Conservation (phyloP, 768 basidiomycete species). For the Leccinum uliginosum region DNA sequence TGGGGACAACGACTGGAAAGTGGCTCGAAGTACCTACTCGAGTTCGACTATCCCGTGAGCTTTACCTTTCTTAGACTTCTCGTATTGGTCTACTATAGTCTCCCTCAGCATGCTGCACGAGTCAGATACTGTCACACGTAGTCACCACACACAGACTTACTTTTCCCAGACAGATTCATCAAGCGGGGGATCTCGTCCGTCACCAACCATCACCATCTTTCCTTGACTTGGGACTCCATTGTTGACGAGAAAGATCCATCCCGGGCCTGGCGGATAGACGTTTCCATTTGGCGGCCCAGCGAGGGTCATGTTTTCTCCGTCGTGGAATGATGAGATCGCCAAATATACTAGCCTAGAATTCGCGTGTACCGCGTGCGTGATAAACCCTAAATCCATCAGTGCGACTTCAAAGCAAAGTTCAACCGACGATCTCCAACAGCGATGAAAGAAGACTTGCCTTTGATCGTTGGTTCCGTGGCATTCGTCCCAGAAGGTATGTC, state of each 20-base stretch:
- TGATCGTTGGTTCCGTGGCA: conserved; percentile 38
- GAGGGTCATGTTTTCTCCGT: conserved; percentile 47
- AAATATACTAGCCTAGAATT: conserved; percentile 77
- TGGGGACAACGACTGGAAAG: not conserved
- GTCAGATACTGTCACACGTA: not conserved
- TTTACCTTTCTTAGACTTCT: conserved; percentile 32
- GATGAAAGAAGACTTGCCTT: conserved; percentile 37
- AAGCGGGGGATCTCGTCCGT: conserved; percentile 56
- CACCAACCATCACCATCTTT: conserved; percentile 62
- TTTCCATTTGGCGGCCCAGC: conserved; percentile 57
- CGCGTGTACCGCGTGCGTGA: conserved; percentile 73
- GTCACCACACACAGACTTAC: conserved; percentile 36
- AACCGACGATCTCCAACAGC: not conserved
- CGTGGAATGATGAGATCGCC: conserved; percentile 37
- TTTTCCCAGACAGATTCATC: conserved; percentile 53
- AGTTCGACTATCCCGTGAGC: conserved; percentile 11
- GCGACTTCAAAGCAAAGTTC: conserved; percentile 42
- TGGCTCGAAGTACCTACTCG: conserved; percentile 4
- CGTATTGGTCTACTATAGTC: conserved; percentile 49
- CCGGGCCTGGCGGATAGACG: conserved; percentile 80
- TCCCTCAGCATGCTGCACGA: conserved; percentile 43
- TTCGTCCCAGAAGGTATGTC: conserved; percentile 34
- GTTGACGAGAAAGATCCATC: conserved; percentile 65
- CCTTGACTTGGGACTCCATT: conserved; percentile 65
- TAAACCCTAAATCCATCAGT: conserved; percentile 78